phyloP scores from a whole-genome alignment of 805 yeast species.

The Yarrowia porcina region DNA sequence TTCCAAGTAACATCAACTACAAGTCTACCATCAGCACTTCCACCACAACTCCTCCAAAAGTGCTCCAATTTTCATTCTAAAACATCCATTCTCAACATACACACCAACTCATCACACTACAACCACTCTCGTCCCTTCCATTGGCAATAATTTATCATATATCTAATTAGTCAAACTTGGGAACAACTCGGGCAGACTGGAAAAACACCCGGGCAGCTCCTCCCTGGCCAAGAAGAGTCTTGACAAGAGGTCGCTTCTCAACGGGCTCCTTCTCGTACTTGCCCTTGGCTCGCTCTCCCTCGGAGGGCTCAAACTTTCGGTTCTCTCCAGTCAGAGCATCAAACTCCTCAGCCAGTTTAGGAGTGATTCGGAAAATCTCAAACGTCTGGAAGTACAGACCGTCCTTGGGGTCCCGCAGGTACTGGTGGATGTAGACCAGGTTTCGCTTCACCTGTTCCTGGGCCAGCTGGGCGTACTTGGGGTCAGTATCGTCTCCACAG shows the following conservation, averaged over 20 bases:
- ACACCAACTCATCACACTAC: too few relatives aligned
- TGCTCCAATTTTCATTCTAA: too few relatives aligned
- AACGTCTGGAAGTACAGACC: conserved; percentile 59
- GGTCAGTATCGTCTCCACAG: conserved; percentile 43
- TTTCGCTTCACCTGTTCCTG: conserved; percentile 41
- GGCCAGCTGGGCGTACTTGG: conserved; percentile 34
- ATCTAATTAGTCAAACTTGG: conserved; percentile 31
- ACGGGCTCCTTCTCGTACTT: conserved; percentile 33
- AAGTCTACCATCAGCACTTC: too few relatives aligned
- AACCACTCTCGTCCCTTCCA: too few relatives aligned
- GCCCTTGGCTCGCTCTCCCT: conserved; percentile 45
- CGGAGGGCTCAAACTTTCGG: conserved; percentile 49
- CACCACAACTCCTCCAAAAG: too few relatives aligned
- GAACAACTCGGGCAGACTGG: conserved; percentile 60
- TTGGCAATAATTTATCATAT: too few relatives aligned
- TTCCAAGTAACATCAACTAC: too few relatives aligned
- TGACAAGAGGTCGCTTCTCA: conserved; percentile 42
- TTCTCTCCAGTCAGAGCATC: conserved; percentile 53
- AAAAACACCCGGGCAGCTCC: conserved; percentile 68
- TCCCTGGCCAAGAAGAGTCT: conserved; percentile 60
- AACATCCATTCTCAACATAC: too few relatives aligned
- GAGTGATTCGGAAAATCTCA: conserved; percentile 54
- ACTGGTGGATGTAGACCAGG: conserved; percentile 53
- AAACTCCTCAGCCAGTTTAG: conserved; percentile 51
- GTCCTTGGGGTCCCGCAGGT: conserved; percentile 54